phyloP scores from a whole-genome alignment of 768 basidiomycete species.

The Xerocomellus intermedius region DNA sequence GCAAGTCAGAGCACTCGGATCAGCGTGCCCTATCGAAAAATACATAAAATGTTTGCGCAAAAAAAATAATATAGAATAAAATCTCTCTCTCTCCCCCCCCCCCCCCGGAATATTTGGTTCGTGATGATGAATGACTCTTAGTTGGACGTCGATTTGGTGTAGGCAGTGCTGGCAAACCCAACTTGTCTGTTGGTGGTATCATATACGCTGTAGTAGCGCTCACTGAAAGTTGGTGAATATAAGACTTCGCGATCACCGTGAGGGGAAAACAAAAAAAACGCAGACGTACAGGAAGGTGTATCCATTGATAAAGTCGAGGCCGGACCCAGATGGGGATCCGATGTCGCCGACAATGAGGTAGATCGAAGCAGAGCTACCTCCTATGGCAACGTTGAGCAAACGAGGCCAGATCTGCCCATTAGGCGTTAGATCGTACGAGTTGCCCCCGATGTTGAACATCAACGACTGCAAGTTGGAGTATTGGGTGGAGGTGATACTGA shows the following conservation, averaged over 20 bases:
- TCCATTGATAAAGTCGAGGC: slow-evolving; percentile 22
- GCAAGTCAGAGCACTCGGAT: too few species aligned
- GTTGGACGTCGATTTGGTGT: slow-evolving; percentile 27
- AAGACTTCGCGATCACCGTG: background rate
- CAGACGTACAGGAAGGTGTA: slow-evolving; percentile 14
- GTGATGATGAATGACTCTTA: background rate
- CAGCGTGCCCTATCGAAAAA: too few species aligned
- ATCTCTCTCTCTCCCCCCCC: too few species aligned
- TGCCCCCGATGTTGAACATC: slow-evolving; percentile 23
- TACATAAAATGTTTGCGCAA: too few species aligned
- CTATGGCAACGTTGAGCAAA: slow-evolving; percentile 43
- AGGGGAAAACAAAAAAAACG: background rate
- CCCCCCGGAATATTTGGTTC: too few species aligned
- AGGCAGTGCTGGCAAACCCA: slow-evolving; percentile 40
- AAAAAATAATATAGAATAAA: too few species aligned
- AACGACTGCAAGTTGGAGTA: slow-evolving; percentile 21
- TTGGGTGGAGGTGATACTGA: slow-evolving; percentile 23
- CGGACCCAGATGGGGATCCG: slow-evolving; percentile 7
- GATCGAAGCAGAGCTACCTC: slow-evolving; percentile 35
- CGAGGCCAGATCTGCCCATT: slow-evolving; percentile 46
- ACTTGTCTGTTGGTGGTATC: slow-evolving; percentile 39
- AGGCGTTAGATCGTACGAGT: slow-evolving; percentile 38
- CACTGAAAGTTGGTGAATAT: slow-evolving; percentile 9
- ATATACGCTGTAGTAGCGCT: slow-evolving; percentile 45
- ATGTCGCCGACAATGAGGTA: slow-evolving; percentile 34